Conservation (phyloP, 2,329 filamentous ascomycete species). For the Diaporthe sp. region DNA sequence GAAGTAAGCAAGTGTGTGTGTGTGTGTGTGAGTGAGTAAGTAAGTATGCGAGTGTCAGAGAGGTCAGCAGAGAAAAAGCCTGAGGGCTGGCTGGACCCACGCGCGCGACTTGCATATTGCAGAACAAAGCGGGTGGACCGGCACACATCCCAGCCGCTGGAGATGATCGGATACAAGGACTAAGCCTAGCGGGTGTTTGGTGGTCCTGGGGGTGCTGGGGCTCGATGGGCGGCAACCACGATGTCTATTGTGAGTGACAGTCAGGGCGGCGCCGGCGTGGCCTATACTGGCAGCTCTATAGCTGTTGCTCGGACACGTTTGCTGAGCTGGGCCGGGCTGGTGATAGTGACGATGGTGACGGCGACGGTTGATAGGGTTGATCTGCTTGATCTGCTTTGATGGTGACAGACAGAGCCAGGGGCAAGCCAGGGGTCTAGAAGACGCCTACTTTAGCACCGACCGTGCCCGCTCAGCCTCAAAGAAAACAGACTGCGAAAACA, state of each 20-base stretch:
- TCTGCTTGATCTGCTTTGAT: background rate
- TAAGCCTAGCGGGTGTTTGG: background rate
- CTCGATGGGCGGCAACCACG: slow-evolving; percentile 7
- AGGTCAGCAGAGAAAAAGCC: slow-evolving; percentile 10
- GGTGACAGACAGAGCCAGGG: slow-evolving; percentile 6
- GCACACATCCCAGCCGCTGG: slow-evolving; percentile 7
- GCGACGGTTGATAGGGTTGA: background rate
- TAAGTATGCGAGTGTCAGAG: background rate
- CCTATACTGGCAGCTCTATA: background rate
- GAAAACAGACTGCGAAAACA: background rate
- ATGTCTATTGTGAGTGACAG: background rate
- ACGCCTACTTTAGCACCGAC: slow-evolving; percentile 2
- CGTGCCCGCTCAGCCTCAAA: slow-evolving; percentile 22
- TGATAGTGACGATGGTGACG: background rate
- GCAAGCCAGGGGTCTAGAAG: background rate
- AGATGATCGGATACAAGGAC: slow-evolving; percentile 12
- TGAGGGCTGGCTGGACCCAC: too few relatives aligned
- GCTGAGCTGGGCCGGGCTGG: too few relatives aligned
- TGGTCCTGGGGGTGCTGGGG: background rate
- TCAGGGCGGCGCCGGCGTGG: background rate
- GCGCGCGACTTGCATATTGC: background rate
- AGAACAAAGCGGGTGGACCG: slow-evolving; percentile 11
- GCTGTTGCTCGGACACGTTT: background rate
- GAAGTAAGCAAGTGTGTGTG: background rate
- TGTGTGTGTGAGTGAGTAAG: too few relatives aligned